A percentile compares a stretch with the other conserved stretches of the same genome.
These are phyloP conservation scores for Corymbia calophylla DNA, from an alignment of 441 rosid species.

Conservation along the genomic window DNA sequence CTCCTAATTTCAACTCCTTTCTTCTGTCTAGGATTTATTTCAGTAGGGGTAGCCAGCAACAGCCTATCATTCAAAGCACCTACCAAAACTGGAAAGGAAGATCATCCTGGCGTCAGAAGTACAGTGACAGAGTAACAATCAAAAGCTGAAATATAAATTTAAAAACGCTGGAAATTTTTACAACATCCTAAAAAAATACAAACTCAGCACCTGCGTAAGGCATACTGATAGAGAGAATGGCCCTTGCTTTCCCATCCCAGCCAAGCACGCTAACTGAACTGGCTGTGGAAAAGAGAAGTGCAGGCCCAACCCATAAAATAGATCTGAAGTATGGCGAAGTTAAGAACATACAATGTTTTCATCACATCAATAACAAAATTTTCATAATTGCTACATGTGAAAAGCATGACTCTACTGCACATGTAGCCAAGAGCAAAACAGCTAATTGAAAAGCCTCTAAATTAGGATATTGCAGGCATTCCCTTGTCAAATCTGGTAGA, in stretches of 20 bases:
- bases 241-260: constrained; percentile 97
- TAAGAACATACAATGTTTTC: constrained; percentile 28
- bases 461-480: constrained; percentile 92
- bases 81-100: constrained; percentile 57
- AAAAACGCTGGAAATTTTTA: background rate
- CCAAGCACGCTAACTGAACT: constrained; percentile 86
- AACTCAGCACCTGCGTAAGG: constrained; percentile 69
- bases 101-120: constrained; percentile 4
- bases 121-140: background rate
- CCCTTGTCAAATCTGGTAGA: constrained; percentile 87
- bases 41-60: constrained; percentile 85
- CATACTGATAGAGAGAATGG: constrained; percentile 80
- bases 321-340: constrained; percentile 76
- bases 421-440: background rate
- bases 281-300: constrained; percentile 90
- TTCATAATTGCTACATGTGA: background rate
- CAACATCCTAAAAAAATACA: constrained; percentile 1
- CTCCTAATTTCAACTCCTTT: constrained; percentile 86
- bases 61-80: constrained; percentile 96
- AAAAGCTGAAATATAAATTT: background rate
- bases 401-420: background rate
- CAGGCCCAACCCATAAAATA: constrained; percentile 98
- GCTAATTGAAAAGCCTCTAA: background rate
- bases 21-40: constrained; percentile 86
- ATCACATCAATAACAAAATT: background rate